These are phyloP conservation scores for Patellifolia procumbens DNA, from an alignment of 179 eudicot species.

Conservation along the genomic window DNA sequence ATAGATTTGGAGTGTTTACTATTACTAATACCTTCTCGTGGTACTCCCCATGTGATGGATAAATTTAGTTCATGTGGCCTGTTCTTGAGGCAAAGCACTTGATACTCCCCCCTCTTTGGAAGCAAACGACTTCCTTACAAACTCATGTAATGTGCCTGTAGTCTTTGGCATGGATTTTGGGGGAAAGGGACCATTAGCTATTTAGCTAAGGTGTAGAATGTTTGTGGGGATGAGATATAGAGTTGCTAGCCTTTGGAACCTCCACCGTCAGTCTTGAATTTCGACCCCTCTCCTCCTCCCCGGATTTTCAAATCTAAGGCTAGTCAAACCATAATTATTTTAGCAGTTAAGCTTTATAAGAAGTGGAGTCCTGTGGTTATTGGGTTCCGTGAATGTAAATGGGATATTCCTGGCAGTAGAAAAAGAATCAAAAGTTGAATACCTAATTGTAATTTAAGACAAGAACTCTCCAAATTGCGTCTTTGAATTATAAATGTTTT, in stretches of 20 bases:
- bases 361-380: not conserved
- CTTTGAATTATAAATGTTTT: not conserved
- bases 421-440: too few species aligned
- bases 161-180: not conserved
- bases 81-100: not conserved
- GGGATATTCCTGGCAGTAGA: too few species aligned
- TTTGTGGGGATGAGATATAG: not conserved
- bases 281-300: not conserved
- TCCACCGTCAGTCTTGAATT: not conserved
- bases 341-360: not conserved
- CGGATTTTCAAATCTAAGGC: not conserved
- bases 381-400: not conserved
- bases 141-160: not conserved
- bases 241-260: not conserved
- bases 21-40: not conserved
- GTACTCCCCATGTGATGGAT: not conserved
- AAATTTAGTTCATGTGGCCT: not conserved
- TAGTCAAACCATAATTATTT: not conserved
- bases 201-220: not conserved
- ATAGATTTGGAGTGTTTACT: not conserved
- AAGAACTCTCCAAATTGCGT: not conserved
- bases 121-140: not conserved
- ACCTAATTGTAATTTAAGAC: not conserved
- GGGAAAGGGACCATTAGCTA: not conserved
- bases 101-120: too few species aligned